Base-by-base conservation (phyloP, 768 basidiomycete species). In the Boletus coccyginus region DNA sequence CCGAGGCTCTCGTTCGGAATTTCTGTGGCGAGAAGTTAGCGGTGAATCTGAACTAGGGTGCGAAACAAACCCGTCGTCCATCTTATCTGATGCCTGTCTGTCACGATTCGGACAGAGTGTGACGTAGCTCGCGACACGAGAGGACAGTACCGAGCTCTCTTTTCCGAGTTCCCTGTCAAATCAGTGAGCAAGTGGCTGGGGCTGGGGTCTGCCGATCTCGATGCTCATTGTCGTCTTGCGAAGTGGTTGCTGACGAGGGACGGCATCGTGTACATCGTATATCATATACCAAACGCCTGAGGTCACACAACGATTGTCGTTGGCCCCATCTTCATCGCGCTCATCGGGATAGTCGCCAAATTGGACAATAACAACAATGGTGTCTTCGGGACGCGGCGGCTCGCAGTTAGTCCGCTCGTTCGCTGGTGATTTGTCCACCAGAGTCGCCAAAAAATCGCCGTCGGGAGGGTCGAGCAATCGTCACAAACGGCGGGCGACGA, bases 31-130 rank as follows among this genome's bases (percentile, higher is more conserved):
- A 4, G n/a, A 13, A 33, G 17, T 59, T 13, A 52, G 19, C 27
- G 29, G n/a, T 6, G 24, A 16, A 38, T 7, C 13, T 10, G 3
- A 31, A 31, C 29, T 17, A n/a, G 10, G 9, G 29, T 4, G 7
- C 4, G 17, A 46, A 35, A 58, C 29, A 11, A 19, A 59, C 58
- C 58, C n/a, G 38, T 57, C 46, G 42, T 49, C 55, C 56, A 47
- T 42, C 45, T 50, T 3, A 56, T 57, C 44, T 3, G 35, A 14
- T 3, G n/a, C 9, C 1, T 24, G 46, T 24, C 45, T 56, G 41
- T 43, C 56, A 43, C 7, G 55, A 55, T 53, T 35, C 5, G 11
- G 9, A 41, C 19, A 8, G 36, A 11, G 11, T 46, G 24, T 52
- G 3, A 46, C 55, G 46, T 3, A 43, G 56, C 56, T 49, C 55